phyloP scores from a whole-genome alignment of 2,329 filamentous ascomycete species.

The Stylonectria norvegica region DNA sequence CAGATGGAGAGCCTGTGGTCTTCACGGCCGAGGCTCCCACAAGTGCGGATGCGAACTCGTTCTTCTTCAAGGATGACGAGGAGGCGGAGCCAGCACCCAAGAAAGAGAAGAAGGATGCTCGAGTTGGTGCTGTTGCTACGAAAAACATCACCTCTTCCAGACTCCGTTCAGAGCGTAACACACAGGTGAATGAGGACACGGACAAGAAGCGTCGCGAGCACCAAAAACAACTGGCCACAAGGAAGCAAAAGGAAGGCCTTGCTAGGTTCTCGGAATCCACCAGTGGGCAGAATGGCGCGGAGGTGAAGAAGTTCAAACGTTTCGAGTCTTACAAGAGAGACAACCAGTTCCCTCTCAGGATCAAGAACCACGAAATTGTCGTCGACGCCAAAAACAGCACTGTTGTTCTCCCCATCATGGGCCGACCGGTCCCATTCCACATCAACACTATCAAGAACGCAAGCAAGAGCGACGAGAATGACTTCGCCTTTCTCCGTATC shows the following conservation, averaged over 20 bases:
- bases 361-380: constrained; percentile 83
- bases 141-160: constrained; percentile 96
- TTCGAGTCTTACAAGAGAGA: constrained; percentile 99
- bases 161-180: constrained; percentile 83
- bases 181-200: constrained; percentile 83
- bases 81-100: constrained; percentile 83
- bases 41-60: constrained; percentile 90
- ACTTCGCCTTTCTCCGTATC: constrained; percentile 90
- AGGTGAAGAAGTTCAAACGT: constrained; percentile 97
- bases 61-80: constrained; percentile 98
- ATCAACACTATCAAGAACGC: constrained; percentile 98
- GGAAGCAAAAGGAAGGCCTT: constrained; percentile 87
- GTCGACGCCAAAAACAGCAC: constrained; percentile 89
- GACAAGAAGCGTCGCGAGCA: constrained; percentile 85
- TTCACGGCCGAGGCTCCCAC: constrained; percentile 93
- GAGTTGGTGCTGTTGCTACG: constrained; percentile 81
- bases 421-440: constrained; percentile 94
- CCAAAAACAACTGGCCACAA: constrained; percentile 80
- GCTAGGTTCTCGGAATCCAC: constrained; percentile 83
- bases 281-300: constrained; percentile 79
- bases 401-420: constrained; percentile 94
- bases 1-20: constrained; percentile 71
- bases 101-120: constrained; percentile 80
- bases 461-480: constrained; percentile 93
- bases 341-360: constrained; percentile 80